A percentile compares a stretch with the other conserved stretches of the same genome.
These are phyloP conservation scores for Forsythia viridissima DNA, from an alignment of 257 asterid species.

Conservation along the genomic window DNA sequence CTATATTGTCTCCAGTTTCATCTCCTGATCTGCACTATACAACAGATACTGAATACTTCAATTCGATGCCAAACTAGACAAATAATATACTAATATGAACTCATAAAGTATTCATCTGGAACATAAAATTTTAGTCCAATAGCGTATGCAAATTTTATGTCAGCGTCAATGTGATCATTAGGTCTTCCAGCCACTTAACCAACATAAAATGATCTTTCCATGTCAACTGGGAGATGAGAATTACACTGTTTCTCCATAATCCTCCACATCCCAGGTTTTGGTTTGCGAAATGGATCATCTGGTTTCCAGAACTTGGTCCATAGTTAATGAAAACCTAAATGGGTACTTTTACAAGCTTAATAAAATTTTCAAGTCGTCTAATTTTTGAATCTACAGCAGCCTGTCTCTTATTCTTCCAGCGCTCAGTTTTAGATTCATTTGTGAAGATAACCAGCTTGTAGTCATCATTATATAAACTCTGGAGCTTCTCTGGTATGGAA, in stretches of 20 bases:
- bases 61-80: not conserved
- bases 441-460: constrained; percentile 97
- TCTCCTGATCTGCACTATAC: not conserved
- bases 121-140: constrained; percentile 71
- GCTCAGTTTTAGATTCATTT: constrained; percentile 88
- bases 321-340: constrained; percentile 96
- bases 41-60: not conserved
- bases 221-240: constrained; percentile 72
- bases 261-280: constrained; percentile 93
- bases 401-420: constrained; percentile 96
- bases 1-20: not conserved
- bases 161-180: constrained; percentile 86
- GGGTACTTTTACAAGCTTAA: constrained; percentile 78
- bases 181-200: constrained; percentile 98
- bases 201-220: constrained; percentile 87
- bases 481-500: constrained; percentile 88
- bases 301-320: constrained; percentile 56
- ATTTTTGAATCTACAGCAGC: constrained; percentile 91
- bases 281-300: constrained; percentile 85
- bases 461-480: constrained; percentile 69
- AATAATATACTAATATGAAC: constrained; percentile 23
- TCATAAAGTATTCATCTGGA: constrained; percentile 65
- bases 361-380: constrained; percentile 79
- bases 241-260: constrained; percentile 87
- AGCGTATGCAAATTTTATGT: constrained; percentile 87